Conservation (phyloP, 768 basidiomycete species). For the Boletus patriciae region DNA sequence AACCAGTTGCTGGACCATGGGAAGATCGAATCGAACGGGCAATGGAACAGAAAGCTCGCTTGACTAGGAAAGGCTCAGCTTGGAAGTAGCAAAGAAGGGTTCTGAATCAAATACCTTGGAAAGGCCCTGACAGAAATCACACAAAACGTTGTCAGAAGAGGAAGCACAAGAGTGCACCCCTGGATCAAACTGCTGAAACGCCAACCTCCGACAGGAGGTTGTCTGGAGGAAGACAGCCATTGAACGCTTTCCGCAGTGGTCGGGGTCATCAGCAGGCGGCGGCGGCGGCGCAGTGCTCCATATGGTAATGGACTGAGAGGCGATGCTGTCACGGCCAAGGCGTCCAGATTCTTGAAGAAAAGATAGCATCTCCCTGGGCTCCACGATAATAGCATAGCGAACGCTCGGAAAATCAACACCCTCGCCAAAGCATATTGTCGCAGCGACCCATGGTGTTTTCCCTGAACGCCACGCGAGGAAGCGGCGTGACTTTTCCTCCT, state of each 20-base stretch:
- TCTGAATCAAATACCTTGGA: neutral
- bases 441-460: neutral
- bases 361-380: neutral
- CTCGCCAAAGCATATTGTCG: slow-evolving; percentile 8
- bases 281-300: no score
- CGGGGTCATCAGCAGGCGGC: neutral
- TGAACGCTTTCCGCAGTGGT: neutral
- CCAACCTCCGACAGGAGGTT: neutral
- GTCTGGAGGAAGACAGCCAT: neutral
- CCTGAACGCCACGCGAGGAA: neutral
- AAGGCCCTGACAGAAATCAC: neutral
- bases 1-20: no score
- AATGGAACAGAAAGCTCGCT: no score
- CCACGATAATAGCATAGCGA: neutral
- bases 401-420: slow-evolving; percentile 2
- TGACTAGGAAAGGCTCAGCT: no score
- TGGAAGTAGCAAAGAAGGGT: no score
- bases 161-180: neutral
- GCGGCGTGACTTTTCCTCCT: neutral
- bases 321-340: slow-evolving; percentile 7
- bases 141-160: neutral
- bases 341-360: slow-evolving; percentile 17
- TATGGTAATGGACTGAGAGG: neutral
- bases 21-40: no score
- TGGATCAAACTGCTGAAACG: neutral